A percentile compares a stretch with the other conserved stretches of the same genome.
Conservation (phyloP, 2,329 filamentous ascomycete species). For the Cladophialophora bantiana region DNA sequence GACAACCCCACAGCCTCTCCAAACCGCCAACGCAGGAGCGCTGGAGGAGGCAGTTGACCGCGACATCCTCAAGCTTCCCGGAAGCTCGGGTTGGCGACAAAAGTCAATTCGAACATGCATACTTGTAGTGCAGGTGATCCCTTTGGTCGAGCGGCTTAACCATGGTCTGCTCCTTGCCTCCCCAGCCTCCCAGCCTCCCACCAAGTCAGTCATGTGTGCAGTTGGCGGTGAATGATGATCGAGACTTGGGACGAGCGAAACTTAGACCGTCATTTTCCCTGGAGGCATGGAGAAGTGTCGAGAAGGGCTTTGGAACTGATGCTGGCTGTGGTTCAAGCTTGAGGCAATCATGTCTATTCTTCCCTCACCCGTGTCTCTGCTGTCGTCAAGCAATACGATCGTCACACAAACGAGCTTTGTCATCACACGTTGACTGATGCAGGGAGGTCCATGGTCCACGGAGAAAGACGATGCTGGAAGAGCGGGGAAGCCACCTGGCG, state of each 20-base stretch:
- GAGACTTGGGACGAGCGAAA: neutral
- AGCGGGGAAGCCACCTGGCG: constrained; percentile 22
- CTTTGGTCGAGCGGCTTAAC: neutral
- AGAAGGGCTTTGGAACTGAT: neutral
- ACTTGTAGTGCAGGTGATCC: neutral
- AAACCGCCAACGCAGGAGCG: neutral
- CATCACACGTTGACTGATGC: neutral
- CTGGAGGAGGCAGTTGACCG: neutral
- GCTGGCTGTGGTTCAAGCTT: neutral
- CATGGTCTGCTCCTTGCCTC: neutral
- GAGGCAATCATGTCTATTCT: neutral
- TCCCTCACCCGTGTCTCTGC: neutral
- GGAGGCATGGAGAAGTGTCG: neutral
- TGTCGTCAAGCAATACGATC: neutral
- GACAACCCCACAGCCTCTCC: neutral
- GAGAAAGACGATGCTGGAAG: constrained; percentile 35
- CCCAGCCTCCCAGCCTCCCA: neutral
- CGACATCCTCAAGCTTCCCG: neutral
- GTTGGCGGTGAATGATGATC: neutral
- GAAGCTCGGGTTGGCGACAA: neutral
- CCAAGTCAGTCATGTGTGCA: neutral
- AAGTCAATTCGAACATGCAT: neutral
- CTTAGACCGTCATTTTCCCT: neutral
- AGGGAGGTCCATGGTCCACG: constrained; percentile 28
- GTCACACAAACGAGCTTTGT: neutral